Percentiles rank a stretch among this genome's conserved stretches.
phyloP scores from a whole-genome alignment of 495 filamentous ascomycete genomes.

The Pyrenula massariospora region DNA sequence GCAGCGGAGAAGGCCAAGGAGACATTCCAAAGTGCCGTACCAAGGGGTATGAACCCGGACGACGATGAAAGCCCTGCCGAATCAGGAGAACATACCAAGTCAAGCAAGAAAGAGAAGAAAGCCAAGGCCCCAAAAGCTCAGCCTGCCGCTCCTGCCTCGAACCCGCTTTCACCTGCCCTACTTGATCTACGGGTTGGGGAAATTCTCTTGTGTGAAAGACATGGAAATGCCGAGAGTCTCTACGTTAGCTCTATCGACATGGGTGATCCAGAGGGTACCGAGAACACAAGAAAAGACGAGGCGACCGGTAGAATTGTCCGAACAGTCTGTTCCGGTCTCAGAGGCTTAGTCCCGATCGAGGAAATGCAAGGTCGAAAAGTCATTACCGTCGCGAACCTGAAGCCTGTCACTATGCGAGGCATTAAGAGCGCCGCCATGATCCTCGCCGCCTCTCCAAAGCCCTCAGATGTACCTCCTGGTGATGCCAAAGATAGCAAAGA shows the following conservation, averaged over 20 bases:
- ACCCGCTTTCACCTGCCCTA: slow-evolving; percentile 65
- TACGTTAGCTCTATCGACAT: slow-evolving; percentile 95
- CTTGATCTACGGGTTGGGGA: slow-evolving; percentile 95
- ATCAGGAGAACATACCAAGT: slow-evolving; percentile 32
- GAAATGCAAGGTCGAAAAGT: slow-evolving; percentile 97
- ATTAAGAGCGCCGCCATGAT: slow-evolving; percentile 96
- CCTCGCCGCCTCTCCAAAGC: slow-evolving; percentile 75
- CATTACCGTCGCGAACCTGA: slow-evolving; percentile 89
- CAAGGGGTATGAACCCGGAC: not conserved
- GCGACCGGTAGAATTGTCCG: slow-evolving; percentile 79
- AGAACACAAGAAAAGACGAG: slow-evolving; percentile 66
- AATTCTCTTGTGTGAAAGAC: slow-evolving; percentile 86
- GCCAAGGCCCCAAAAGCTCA: slow-evolving; percentile 61
- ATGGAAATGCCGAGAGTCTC: slow-evolving; percentile 92
- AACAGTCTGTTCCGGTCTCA: slow-evolving; percentile 92
- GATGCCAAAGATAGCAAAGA: slow-evolving; percentile 40
- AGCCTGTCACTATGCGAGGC: slow-evolving; percentile 97
- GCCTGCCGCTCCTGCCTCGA: slow-evolving; percentile 47
- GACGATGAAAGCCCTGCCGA: slow-evolving; percentile 27
- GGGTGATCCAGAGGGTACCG: slow-evolving; percentile 74
- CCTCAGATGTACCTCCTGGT: slow-evolving; percentile 28
- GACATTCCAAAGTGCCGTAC: not conserved
- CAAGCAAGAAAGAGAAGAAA: slow-evolving; percentile 81
- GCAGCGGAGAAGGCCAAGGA: not conserved
- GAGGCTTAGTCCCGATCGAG: slow-evolving; percentile 80